Evolutionary conservation across 2,329 filamentous ascomycete genomes (phyloP), one percentile per base, ranked within the genome.

Genomic region (Penicillium brevicompactum): DNA sequence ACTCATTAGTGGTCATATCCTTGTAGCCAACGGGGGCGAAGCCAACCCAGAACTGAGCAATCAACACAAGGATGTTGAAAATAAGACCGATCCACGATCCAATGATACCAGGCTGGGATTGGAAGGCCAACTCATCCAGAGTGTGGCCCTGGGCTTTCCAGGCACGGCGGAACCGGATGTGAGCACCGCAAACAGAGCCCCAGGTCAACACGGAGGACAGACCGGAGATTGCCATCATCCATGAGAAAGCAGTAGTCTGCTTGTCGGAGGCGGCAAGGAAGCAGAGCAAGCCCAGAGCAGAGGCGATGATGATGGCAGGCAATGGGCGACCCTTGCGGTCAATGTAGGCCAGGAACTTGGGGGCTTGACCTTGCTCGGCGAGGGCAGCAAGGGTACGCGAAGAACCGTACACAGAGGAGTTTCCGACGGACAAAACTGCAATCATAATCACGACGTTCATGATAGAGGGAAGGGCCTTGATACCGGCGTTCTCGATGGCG

Each of bases 361-460:
- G 92, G 0, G 90, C 92, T 70, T 94, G 91, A 52, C 87, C 84
- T 73, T 95, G 91, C 71, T 96, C 92, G 43, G 92, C 92, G 2
- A 97, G 84, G 3, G 92, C 92, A 24, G 92, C 91, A 7, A 97
- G 84, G 2, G 92, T 97, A 65, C 93, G 87, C 1, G 91, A 95
- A 22, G 91, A 93, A 34, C 92, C 93, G 67, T 96, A 97, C 56
- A 97, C 88, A 58, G 92, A 87, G 6, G 91, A 93, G 74, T 96
- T 97, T 55, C 92, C 92, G 56, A 97, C 92, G 0, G 91, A 95
- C 21, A 97, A 78, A 21, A 96, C 92, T 18, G 92, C 89, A 59
- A 96, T 86, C 69, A 97, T 86, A 71, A 97, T 96, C 57, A 97
- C 91, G n/a, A 86, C 87, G 74, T 97, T 97, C 89, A 97, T 95